These are phyloP conservation scores for Plasmodium vivax DNA, from an alignment of 169 alveolate species.

Conservation along the genomic window DNA sequence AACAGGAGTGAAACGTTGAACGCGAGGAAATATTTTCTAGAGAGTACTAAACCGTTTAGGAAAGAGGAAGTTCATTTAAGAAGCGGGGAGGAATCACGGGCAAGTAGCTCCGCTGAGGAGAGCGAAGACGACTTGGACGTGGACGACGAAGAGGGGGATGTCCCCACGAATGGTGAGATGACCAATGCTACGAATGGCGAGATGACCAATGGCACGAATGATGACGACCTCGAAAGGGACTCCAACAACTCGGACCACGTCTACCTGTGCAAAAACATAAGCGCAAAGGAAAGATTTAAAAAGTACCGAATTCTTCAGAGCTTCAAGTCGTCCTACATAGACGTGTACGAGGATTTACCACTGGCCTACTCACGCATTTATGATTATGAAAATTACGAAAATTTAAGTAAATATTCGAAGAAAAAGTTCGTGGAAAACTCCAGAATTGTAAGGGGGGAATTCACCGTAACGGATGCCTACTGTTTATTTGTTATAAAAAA, in stretches of 20 bases:
- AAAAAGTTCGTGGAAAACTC: slow-evolving; percentile 74
- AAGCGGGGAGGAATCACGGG: not conserved
- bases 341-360: slow-evolving; percentile 94
- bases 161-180: not conserved
- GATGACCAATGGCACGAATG: not conserved
- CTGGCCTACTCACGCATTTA: slow-evolving; percentile 90
- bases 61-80: not conserved
- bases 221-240: slow-evolving; percentile 19
- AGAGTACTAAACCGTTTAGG: not conserved
- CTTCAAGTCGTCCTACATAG: slow-evolving; percentile 92
- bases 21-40: not conserved
- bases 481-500: slow-evolving; percentile 67
- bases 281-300: slow-evolving; percentile 88
- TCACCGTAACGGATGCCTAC: slow-evolving; percentile 61
- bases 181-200: not conserved
- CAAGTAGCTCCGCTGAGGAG: not conserved
- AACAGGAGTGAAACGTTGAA: slow-evolving; percentile 18
- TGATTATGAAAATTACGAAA: slow-evolving; percentile 89
- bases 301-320: slow-evolving; percentile 92
- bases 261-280: slow-evolving; percentile 31
- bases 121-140: not conserved
- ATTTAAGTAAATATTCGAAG: slow-evolving; percentile 76
- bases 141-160: not conserved
- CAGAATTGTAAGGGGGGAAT: slow-evolving; percentile 36
- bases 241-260: slow-evolving; percentile 15